phyloP scores from a whole-genome alignment of 257 asterid species.

The Plantago ovata region DNA sequence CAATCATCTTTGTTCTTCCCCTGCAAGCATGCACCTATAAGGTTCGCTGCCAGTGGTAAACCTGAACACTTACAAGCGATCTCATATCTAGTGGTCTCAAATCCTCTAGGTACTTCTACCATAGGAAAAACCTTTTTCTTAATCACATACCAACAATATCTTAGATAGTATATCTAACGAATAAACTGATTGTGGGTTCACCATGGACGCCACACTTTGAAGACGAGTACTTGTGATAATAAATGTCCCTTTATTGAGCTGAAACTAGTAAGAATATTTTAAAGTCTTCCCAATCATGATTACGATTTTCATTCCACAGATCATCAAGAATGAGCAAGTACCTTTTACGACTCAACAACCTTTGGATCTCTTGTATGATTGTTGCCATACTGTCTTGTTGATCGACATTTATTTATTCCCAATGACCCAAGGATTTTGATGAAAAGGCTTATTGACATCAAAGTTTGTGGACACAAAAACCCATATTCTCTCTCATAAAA shows the following conservation, averaged over 20 bases:
- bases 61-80: slow-evolving; percentile 4
- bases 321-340: slow-evolving; percentile 20
- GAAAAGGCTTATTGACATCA: not conserved
- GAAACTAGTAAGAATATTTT: slow-evolving; percentile 1
- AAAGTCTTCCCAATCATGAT: slow-evolving; percentile 15
- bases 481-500: too few species aligned
- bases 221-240: too few species aligned
- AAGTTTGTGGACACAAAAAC: not conserved
- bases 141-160: slow-evolving; percentile 6
- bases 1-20: slow-evolving; percentile 10
- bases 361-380: not conserved
- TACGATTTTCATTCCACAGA: slow-evolving; percentile 24
- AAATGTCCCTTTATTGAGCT: too few species aligned
- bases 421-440: not conserved
- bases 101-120: not conserved
- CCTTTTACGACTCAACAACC: not conserved
- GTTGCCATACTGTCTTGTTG: not conserved
- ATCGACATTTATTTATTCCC: not conserved
- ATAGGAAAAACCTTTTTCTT: not conserved
- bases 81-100: not conserved
- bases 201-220: slow-evolving; percentile 13
- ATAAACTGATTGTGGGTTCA: not conserved
- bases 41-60: slow-evolving; percentile 10
- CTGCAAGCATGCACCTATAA: slow-evolving; percentile 6
- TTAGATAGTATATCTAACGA: not conserved